Percentiles rank a stretch among this genome's conserved stretches.
phyloP scores from a whole-genome alignment of 2,329 filamentous ascomycete species.

The Paraconiothyrium sp. region DNA sequence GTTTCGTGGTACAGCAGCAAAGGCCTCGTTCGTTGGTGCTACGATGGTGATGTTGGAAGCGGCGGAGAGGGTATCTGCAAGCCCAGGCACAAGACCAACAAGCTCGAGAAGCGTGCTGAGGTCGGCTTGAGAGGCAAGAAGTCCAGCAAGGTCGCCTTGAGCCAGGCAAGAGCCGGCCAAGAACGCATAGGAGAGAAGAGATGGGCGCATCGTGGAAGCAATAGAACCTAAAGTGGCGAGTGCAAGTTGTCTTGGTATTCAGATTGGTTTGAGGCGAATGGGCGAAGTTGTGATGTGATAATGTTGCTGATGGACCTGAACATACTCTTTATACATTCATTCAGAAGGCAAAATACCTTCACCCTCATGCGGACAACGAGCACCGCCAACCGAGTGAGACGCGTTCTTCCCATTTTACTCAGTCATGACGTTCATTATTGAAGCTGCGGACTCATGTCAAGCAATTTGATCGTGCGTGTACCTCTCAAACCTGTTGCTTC shows the following conservation, averaged over 20 bases:
- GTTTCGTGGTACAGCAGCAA: slow-evolving; percentile 39
- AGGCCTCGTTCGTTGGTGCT: slow-evolving; percentile 65
- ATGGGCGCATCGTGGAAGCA: slow-evolving; percentile 30
- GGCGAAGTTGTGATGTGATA: background rate
- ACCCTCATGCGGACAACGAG: background rate
- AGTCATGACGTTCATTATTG: background rate
- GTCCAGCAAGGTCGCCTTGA: slow-evolving; percentile 42
- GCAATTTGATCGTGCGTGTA: background rate
- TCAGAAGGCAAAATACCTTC: background rate
- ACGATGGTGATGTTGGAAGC: slow-evolving; percentile 65
- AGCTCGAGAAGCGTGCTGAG: slow-evolving; percentile 47
- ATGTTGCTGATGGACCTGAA: background rate
- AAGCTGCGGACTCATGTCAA: background rate
- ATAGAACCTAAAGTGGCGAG: slow-evolving; percentile 10
- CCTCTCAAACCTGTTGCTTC: background rate
- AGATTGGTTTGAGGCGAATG: background rate
- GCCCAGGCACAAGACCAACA: slow-evolving; percentile 49
- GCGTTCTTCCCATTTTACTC: background rate
- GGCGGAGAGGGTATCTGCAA: slow-evolving; percentile 50
- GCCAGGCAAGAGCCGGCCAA: slow-evolving; percentile 35
- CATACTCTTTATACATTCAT: background rate
- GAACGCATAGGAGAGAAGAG: slow-evolving; percentile 27
- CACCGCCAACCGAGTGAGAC: background rate
- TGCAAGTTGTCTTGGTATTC: background rate
- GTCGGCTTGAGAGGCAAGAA: slow-evolving; percentile 42